A percentile compares a stretch with the other conserved stretches of the same genome.
Evolutionary conservation across 192 early-diverging fungal genomes (phyloP).

Genomic region (Gorgonomyces haynaldii): DNA sequence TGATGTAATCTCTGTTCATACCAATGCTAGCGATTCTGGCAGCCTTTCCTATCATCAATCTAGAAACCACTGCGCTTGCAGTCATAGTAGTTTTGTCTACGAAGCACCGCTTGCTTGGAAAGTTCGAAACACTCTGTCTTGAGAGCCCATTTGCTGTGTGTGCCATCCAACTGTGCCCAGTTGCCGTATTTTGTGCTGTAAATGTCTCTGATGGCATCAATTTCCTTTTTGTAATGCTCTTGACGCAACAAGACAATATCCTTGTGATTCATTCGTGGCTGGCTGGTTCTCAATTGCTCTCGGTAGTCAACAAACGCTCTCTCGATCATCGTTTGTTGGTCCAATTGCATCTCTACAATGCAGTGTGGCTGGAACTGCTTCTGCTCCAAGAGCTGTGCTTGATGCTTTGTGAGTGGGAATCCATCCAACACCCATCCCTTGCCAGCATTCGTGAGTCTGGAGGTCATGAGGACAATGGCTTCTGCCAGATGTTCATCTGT

Average conservation of each 20-base stretch:
- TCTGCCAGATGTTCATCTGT: constrained; percentile 23
- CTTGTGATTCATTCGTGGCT: constrained; percentile 15
- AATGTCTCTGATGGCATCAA: constrained; percentile 8
- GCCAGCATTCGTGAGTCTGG: constrained; percentile 19
- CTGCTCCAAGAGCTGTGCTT: constrained; percentile 31
- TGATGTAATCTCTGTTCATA: constrained; percentile 13
- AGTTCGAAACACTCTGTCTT: constrained; percentile 7
- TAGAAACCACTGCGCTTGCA: constrained; percentile 18
- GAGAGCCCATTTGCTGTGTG: constrained; percentile 28
- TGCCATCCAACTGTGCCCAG: constrained; percentile 22
- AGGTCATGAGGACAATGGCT: constrained; percentile 26
- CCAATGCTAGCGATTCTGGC: constrained; percentile 33
- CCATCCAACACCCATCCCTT: constrained; percentile 48
- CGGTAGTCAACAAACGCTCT: constrained; percentile 11
- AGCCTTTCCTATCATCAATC: constrained; percentile 8
- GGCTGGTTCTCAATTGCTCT: constrained; percentile 3
- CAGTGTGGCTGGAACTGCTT: constrained; percentile 30
- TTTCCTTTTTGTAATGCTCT: constrained; percentile 10
- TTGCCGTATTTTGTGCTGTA: constrained; percentile 26
- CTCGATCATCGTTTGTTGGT: constrained; percentile 7
- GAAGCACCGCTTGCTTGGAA: constrained; percentile 8
- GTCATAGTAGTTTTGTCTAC: constrained; percentile 30
- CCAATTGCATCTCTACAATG: constrained; percentile 25
- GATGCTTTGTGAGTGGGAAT: constrained; percentile 29
- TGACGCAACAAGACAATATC: constrained; percentile 11